phyloP scores from a whole-genome alignment of 1,284 basidiomycete species.

The Amylostereum chailletii region DNA sequence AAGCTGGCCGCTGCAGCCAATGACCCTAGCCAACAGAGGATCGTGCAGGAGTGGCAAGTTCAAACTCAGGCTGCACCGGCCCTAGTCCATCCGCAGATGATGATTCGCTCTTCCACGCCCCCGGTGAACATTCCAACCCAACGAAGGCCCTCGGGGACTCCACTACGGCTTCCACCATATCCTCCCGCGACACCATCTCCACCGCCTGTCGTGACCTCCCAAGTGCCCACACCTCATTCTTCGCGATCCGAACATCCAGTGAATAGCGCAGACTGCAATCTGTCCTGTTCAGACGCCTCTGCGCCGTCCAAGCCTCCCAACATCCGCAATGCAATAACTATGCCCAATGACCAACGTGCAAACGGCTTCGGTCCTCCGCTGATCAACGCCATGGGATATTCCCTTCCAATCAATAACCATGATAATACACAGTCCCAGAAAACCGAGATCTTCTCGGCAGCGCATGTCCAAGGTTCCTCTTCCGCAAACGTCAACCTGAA shows the following conservation, averaged over 20 bases:
- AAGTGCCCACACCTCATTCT: conserved; percentile 13
- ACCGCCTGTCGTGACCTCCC: conserved; percentile 7
- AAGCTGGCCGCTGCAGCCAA: too few species aligned
- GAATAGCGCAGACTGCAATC: neutral
- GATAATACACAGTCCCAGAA: conserved; percentile 9
- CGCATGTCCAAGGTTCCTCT: too few species aligned
- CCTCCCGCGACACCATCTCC: conserved; percentile 4
- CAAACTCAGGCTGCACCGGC: too few species aligned
- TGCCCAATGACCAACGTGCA: conserved; percentile 37
- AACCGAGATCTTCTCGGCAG: neutral
- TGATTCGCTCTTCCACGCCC: conserved; percentile 13
- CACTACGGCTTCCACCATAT: conserved; percentile 12
- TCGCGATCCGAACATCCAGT: neutral
- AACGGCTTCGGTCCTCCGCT: conserved; percentile 28
- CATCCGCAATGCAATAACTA: conserved; percentile 18
- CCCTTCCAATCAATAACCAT: conserved; percentile 19
- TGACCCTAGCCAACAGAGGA: too few species aligned
- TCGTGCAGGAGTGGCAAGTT: too few species aligned
- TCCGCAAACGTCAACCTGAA: conserved; percentile 4
- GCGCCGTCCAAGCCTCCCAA: conserved; percentile 36
- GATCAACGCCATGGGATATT: conserved; percentile 20
- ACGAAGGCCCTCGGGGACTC: conserved; percentile 13
- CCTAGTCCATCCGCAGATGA: too few species aligned
- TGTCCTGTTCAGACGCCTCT: neutral
- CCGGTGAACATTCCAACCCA: conserved; percentile 23